Evolutionary conservation across 495 filamentous ascomycete species (phyloP).

Genomic region (Astrocystis sublimbata): DNA sequence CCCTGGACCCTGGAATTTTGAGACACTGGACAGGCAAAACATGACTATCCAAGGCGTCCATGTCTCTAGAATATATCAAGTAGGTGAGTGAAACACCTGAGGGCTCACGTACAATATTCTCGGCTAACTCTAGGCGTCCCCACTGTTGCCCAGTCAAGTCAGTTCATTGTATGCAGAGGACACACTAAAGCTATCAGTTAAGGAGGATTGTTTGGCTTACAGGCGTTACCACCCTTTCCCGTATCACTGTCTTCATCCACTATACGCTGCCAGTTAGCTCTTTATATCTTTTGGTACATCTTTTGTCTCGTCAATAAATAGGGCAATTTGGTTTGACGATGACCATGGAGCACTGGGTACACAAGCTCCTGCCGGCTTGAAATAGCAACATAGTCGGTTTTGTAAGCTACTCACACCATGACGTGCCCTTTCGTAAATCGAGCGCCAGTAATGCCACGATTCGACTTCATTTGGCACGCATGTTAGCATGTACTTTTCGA

Average conservation of each 20-base stretch:
- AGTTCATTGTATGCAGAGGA: neutral
- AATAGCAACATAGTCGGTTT: neutral
- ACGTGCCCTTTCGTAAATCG: neutral
- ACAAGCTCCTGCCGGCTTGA: too few relatives aligned
- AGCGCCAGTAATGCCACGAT: neutral
- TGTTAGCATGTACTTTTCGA: neutral
- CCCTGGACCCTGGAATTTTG: too few relatives aligned
- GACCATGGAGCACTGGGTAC: too few relatives aligned
- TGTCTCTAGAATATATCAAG: too few relatives aligned
- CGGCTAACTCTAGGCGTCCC: too few relatives aligned
- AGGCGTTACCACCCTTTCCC: neutral
- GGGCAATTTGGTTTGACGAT: too few relatives aligned
- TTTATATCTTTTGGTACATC: neutral
- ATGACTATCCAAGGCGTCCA: too few relatives aligned
- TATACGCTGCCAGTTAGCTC: neutral
- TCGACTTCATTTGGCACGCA: neutral
- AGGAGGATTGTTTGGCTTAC: neutral
- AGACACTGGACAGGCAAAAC: too few relatives aligned
- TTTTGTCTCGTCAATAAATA: too few relatives aligned
- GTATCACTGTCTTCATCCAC: neutral
- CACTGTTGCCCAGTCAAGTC: neutral
- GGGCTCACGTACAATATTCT: too few relatives aligned
- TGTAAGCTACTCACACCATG: neutral
- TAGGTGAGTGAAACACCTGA: too few relatives aligned
- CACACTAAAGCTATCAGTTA: neutral